Evolutionary conservation across 1,139 yeast genomes (phyloP), one percentile per base, ranked within the genome.

Genomic region (Hansenula sp.): DNA sequence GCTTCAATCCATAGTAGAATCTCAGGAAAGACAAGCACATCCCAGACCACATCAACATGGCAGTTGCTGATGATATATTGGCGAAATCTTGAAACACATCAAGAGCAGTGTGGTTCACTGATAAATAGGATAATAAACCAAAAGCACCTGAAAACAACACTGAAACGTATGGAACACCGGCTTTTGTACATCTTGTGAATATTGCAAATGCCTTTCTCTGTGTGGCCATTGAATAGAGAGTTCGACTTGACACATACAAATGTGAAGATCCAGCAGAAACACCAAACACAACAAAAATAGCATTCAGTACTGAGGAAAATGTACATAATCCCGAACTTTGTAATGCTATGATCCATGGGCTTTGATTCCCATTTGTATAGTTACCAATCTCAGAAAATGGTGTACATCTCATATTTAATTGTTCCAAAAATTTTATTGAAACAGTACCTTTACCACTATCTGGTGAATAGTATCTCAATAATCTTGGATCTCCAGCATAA

Each of bases 331-430:
- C 84, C 0, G 82, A 81, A 43, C 79, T 71, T 56, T 82, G 89
- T 27, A 86, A 61, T 0, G 95, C 94, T 30, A 86, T 79, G 18
- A 84, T 75, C 89, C 92, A 86, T 0, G 95, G 90, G 44, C 82
- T 76, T 57, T 79, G 85, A 42, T 77, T 75, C 8, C 84, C 86
- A 53, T 74, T 77, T 6, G 76, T 41, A 13, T 39, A 34, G 1
- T 36, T 16, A 3, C 41, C 41, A 6, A 37, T 36, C 3, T 36
- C 17, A 2, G 35, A 19, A 3, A 38, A 38, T 3, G 44, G 21
- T 6, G 45, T 37, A 42, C 72, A 68, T 25, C 51, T 46, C 6
- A 48, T 45, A 7, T 51, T 45, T 16, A 48, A 41, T 6, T 48
- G 42, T 9, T 43, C 38, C 10, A 44, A 26, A 18, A 39, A 37